These are phyloP conservation scores for Calocybe gangraenosa DNA, from an alignment of 768 basidiomycete genomes.

Conservation along the genomic window DNA sequence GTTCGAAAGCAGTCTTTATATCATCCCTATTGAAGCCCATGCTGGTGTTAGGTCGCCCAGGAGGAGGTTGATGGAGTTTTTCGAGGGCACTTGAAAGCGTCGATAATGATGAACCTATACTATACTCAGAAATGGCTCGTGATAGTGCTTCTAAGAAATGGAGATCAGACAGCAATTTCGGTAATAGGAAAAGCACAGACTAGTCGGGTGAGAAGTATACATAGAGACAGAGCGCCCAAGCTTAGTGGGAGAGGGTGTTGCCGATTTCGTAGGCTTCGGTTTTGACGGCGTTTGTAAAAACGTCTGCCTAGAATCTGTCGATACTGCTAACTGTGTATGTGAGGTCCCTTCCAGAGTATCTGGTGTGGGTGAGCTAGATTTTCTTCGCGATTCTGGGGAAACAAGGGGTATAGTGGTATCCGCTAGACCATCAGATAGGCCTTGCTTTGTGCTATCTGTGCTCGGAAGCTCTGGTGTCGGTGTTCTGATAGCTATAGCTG, in stretches of 20 bases:
- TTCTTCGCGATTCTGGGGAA: conserved; percentile 30
- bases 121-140: conserved; percentile 22
- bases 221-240: conserved; percentile 27
- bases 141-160: conserved; percentile 16
- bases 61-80: conserved; percentile 64
- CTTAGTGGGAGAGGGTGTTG: conserved; percentile 27
- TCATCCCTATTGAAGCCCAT: conserved; percentile 56
- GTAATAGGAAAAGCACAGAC: conserved; percentile 17
- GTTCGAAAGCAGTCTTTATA: conserved; percentile 21
- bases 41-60: conserved; percentile 63
- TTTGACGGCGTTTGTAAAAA: conserved; percentile 24
- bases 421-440: conserved; percentile 11
- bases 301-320: conserved; percentile 19
- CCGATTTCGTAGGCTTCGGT: conserved; percentile 15
- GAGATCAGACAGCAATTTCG: background rate
- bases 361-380: conserved; percentile 24
- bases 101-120: conserved; percentile 45
- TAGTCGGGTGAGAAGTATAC: conserved; percentile 23
- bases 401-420: conserved; percentile 8
- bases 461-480: too few relatives aligned
- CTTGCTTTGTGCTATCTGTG: conserved; percentile 6
- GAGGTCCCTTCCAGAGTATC: conserved; percentile 7
- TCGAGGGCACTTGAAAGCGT: conserved; percentile 66
- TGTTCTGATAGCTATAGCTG: too few relatives aligned
- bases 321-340: conserved; percentile 15